Conservation (phyloP, 805 yeast species). For the Cyberlindnera americana region DNA sequence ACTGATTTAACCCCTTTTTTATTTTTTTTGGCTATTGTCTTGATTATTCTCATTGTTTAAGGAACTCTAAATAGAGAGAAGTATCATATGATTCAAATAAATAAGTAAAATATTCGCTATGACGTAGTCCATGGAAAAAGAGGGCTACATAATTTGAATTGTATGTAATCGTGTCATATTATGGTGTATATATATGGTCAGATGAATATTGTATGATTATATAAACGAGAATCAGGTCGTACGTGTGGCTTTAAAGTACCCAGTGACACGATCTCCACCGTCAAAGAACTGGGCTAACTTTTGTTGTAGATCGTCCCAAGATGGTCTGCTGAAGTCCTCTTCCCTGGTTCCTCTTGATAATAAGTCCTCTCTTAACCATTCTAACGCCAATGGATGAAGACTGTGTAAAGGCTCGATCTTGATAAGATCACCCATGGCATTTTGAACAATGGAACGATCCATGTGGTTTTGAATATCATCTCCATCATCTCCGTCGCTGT, state of each 20-base stretch:
- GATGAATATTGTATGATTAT: not conserved
- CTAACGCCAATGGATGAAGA: conserved; percentile 68
- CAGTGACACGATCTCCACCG: conserved; percentile 40
- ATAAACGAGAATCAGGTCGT: conserved; percentile 5
- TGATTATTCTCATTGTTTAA: too few relatives aligned
- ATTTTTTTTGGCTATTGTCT: too few relatives aligned
- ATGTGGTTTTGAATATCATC: conserved; percentile 25
- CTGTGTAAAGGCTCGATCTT: conserved; percentile 44
- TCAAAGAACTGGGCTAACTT: conserved; percentile 40
- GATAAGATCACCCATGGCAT: conserved; percentile 24
- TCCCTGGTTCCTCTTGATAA: conserved; percentile 37
- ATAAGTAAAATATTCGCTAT: too few relatives aligned
- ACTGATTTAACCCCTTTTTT: too few relatives aligned
- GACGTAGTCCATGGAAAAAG: too few relatives aligned
- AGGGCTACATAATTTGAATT: too few relatives aligned
- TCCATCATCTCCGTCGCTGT: conserved; percentile 13
- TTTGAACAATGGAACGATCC: conserved; percentile 15
- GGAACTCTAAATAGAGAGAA: too few relatives aligned
- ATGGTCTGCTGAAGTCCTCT: conserved; percentile 49
- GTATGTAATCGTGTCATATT: too few relatives aligned
- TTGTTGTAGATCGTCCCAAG: conserved; percentile 52
- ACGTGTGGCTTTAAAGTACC: conserved; percentile 51
- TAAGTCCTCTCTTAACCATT: conserved; percentile 59
- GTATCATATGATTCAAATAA: too few relatives aligned
- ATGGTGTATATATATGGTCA: not conserved